Percentiles rank a stretch among this genome's conserved stretches.
These are phyloP conservation scores for Exophiala bonariae DNA, from an alignment of 2,329 filamentous ascomycete species.

Conservation along the genomic window DNA sequence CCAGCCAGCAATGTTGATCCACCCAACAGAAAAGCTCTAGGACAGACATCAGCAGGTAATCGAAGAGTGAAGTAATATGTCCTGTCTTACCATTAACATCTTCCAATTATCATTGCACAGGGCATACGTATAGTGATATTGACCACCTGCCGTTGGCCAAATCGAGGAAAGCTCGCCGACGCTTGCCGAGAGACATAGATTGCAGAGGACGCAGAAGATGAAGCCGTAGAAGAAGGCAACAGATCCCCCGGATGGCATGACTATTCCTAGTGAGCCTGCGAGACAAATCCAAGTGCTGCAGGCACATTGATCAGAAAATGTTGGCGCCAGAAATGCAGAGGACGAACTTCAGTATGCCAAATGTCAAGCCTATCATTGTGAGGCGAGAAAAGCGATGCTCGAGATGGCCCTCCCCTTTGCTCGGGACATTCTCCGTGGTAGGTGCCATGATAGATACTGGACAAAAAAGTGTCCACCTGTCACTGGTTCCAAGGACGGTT, in stretches of 20 bases:
- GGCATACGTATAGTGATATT: constrained; percentile 6
- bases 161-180: constrained; percentile 8
- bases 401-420: constrained; percentile 1
- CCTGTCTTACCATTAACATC: neutral
- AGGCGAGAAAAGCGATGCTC: constrained; percentile 5
- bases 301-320: no score
- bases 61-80: no score
- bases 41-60: neutral
- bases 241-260: constrained; percentile 5
- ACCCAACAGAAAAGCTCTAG: constrained; percentile 45
- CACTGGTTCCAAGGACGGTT: no score
- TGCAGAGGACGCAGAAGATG: constrained; percentile 5
- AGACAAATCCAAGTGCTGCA: constrained; percentile 9
- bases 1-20: constrained; percentile 41
- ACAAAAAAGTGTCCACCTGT: no score
- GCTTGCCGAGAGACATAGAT: constrained; percentile 4
- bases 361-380: constrained; percentile 6
- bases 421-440: neutral
- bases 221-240: constrained; percentile 7
- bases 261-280: constrained; percentile 3
- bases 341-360: constrained; percentile 5
- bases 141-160: constrained; percentile 7
- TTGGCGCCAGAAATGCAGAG: no score
- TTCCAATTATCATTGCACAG: neutral
- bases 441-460: neutral